Conservation (phyloP, 768 basidiomycete species). For the Artomyces pyxidatus region DNA sequence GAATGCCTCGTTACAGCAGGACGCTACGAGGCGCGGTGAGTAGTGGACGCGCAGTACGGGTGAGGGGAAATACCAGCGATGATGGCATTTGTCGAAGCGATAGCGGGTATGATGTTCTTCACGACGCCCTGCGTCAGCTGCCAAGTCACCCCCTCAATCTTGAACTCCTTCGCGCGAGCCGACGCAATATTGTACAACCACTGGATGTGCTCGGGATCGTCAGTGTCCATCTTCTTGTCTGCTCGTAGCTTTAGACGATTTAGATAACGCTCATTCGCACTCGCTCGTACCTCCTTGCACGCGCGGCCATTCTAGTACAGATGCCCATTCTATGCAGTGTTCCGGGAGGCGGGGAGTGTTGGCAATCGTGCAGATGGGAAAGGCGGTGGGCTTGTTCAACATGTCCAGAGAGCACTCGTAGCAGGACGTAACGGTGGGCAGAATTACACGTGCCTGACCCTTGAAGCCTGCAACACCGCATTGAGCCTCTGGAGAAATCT, state of each 20-base stretch:
- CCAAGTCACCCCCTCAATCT: conserved; percentile 98
- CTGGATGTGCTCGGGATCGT: conserved; percentile 92
- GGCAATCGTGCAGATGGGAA: conserved; percentile 98
- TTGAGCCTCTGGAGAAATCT: neutral
- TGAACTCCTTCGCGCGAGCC: conserved; percentile 85
- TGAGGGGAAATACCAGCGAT: conserved; percentile 65
- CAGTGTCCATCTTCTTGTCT: conserved; percentile 97
- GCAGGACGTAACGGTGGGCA: conserved; percentile 91
- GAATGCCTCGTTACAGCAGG: conserved; percentile 98
- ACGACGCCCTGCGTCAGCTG: conserved; percentile 96
- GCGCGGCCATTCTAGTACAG: conserved; percentile 96
- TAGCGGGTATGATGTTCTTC: conserved; percentile 98
- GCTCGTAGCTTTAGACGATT: neutral
- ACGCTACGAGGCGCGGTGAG: conserved; percentile 41
- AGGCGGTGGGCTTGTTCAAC: conserved; percentile 94
- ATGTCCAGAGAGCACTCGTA: conserved; percentile 98
- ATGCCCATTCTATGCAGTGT: conserved; percentile 99
- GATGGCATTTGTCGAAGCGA: conserved; percentile 97
- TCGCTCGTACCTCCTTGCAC: conserved; percentile 68
- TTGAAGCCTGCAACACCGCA: conserved; percentile 71
- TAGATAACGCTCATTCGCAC: neutral
- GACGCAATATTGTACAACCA: conserved; percentile 85
- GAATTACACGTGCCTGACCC: conserved; percentile 94
- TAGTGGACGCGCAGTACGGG: neutral
- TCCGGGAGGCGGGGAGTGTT: conserved; percentile 97